These are phyloP conservation scores for Cucurbitaria berberidis DNA, from an alignment of 2,329 filamentous ascomycete species.

Conservation along the genomic window DNA sequence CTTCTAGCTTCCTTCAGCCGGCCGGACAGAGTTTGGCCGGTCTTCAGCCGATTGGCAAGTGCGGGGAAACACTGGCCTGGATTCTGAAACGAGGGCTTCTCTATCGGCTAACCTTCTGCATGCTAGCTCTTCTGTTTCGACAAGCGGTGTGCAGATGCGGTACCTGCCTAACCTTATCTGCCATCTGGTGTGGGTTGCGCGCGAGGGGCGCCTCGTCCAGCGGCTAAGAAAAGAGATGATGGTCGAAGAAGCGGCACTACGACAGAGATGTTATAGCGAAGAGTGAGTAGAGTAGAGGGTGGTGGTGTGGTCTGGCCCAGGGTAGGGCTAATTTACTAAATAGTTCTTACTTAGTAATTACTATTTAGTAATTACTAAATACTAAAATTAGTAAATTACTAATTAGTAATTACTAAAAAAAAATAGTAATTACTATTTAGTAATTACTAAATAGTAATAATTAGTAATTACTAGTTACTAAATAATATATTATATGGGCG, in stretches of 20 bases:
- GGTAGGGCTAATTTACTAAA: no score
- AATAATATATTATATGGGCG: no score
- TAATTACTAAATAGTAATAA: no score
- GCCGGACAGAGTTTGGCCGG: conserved; percentile 2
- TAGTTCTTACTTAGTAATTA: no score
- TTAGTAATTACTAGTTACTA: no score
- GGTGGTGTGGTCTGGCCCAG: not conserved
- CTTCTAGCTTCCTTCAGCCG: not conserved
- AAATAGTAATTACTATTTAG: no score
- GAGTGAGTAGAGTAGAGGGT: not conserved
- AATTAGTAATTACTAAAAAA: no score
- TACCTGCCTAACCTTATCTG: conserved; percentile 28
- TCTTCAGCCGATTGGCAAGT: conserved; percentile 27
- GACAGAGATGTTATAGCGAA: not conserved
- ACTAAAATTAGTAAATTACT: no score
- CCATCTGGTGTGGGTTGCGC: conserved; percentile 19
- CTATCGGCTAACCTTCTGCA: conserved; percentile 11
- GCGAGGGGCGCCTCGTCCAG: conserved; percentile 12
- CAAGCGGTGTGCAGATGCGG: conserved; percentile 31
- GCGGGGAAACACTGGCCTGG: conserved; percentile 24
- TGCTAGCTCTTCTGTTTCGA: conserved; percentile 26
- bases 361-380: no score
- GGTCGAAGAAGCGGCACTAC: not conserved
- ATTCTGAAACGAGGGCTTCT: conserved; percentile 25
- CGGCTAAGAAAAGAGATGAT: conserved; percentile 5